Evolutionary conservation across 1,284 basidiomycete genomes (phyloP), one percentile per base, ranked within the genome.

Genomic region (Exobasidium rhododendri): DNA sequence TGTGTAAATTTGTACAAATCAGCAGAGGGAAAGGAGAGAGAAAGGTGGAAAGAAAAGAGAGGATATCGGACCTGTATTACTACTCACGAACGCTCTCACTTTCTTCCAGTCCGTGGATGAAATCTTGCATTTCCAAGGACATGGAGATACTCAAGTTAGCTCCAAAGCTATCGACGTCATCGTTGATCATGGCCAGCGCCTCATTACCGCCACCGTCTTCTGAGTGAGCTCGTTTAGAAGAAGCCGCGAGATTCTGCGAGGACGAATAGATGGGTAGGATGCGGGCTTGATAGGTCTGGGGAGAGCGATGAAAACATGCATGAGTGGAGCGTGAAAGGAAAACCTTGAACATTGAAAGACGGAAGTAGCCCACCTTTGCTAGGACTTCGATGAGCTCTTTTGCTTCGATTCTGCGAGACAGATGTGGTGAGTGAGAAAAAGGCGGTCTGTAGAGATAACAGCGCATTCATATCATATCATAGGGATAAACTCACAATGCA

Each of bases 51-150:
- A 40, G 35, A 40, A 40, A 40, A 17, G 35, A 40, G 35, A n/a
- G n/a, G n/a, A n/a, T n/a, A n/a, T n/a, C n/a, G n/a, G n/a, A 40
- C 7, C 10, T 7, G 35, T 17, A 40, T 40, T 40, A 17, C 6
- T 14, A 70, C 68, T 70, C 60, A 70, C 68, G 44, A 1, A 26
- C 4, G 30, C 66, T 56, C 57, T 76, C 74, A 4, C 59, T 61
- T 62, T 76, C 74, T 26, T 76, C 74, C 60, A 76, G 61, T 5
- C 72, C 74, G 13, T 66, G 63, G 51, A 76, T 45, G 59, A 76
- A 76, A 4, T 74, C 73, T 10, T 67, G 63, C 49, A 74, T 67
- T 56, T 76, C 74, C 2, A 67, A 60, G 17, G 68, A 71, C 66
- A 76, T 66, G 4, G 65, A 64, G 29, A 58, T 64, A 0, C 64